Evolutionary conservation across 2,329 filamentous ascomycete genomes (phyloP).

Genomic region (Talaromyces rugulosus): DNA sequence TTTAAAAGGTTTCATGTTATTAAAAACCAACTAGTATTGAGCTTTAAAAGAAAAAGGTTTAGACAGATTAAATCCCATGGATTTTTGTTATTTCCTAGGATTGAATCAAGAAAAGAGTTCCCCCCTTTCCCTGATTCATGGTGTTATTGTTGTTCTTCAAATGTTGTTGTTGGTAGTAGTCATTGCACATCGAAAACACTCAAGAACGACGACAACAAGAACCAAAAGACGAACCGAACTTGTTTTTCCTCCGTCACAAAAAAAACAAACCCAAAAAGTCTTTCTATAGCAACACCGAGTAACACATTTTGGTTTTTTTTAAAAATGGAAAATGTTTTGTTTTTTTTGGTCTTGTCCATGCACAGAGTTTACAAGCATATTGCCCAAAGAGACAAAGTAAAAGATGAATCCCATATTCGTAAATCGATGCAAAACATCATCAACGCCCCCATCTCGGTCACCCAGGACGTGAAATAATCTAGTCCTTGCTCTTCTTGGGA

Average conservation of each 20-base stretch:
- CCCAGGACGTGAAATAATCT: slow-evolving; percentile 38
- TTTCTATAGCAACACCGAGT: background rate
- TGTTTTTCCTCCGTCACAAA: background rate
- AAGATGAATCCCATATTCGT: slow-evolving; percentile 2
- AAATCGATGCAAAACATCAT: slow-evolving; percentile 1
- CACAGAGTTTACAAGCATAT: slow-evolving; percentile 3
- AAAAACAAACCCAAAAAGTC: background rate
- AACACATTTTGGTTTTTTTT: background rate
- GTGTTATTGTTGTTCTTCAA: background rate
- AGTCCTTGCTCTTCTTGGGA: slow-evolving; percentile 86
- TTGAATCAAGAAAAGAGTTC: background rate
- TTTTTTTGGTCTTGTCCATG: background rate
- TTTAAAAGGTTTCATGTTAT: background rate
- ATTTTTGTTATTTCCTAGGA: background rate
- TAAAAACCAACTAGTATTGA: background rate
- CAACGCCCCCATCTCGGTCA: slow-evolving; percentile 10
- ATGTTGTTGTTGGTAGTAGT: too few relatives aligned
- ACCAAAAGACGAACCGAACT: background rate
- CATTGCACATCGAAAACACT: too few relatives aligned
- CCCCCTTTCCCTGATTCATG: background rate
- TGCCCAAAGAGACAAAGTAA: slow-evolving; percentile 1
- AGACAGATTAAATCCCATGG: background rate
- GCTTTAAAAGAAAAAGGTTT: background rate
- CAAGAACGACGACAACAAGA: too few relatives aligned
- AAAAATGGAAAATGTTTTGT: background rate